Conservation (phyloP, 305 asterid species). For the Solanum chacoense region DNA sequence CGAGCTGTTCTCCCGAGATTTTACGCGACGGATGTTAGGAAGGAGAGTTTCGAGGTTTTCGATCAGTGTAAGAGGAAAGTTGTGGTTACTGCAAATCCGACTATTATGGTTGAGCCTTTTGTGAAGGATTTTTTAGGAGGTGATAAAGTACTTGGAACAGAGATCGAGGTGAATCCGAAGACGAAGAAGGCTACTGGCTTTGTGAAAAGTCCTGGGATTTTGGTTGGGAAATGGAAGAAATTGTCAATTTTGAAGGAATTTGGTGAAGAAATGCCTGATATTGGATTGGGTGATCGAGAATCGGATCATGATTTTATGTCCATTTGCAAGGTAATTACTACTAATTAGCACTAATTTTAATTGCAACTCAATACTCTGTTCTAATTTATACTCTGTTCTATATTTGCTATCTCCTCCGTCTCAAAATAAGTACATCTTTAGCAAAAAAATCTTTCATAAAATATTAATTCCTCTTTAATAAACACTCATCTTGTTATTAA, state of each 20-base stretch:
- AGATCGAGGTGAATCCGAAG: conserved; percentile 83
- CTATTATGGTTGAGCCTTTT: conserved; percentile 90
- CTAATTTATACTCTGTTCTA: background rate
- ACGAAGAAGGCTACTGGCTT: conserved; percentile 88
- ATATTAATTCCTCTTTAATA: background rate
- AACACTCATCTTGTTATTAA: background rate
- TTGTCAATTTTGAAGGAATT: conserved; percentile 66
- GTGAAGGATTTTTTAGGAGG: conserved; percentile 82
- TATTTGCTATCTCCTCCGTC: background rate
- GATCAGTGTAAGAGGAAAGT: conserved; percentile 74
- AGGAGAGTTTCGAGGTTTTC: conserved; percentile 72
- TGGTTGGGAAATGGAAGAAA: conserved; percentile 86
- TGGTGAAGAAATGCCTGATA: conserved; percentile 68
- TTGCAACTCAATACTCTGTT: background rate
- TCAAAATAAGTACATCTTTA: background rate
- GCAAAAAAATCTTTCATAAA: background rate
- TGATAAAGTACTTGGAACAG: conserved; percentile 90
- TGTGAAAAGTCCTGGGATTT: conserved; percentile 71
- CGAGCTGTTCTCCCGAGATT: conserved; percentile 86
- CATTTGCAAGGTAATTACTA: conserved; percentile 62
- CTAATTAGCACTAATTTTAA: background rate
- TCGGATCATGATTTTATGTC: conserved; percentile 98
- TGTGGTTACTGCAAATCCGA: conserved; percentile 90
- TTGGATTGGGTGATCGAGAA: conserved; percentile 82
- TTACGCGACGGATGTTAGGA: conserved; percentile 65